Evolutionary conservation across 257 asterid genomes (phyloP), one percentile per base, ranked within the genome.

Genomic region (Solanum clarkiae): DNA sequence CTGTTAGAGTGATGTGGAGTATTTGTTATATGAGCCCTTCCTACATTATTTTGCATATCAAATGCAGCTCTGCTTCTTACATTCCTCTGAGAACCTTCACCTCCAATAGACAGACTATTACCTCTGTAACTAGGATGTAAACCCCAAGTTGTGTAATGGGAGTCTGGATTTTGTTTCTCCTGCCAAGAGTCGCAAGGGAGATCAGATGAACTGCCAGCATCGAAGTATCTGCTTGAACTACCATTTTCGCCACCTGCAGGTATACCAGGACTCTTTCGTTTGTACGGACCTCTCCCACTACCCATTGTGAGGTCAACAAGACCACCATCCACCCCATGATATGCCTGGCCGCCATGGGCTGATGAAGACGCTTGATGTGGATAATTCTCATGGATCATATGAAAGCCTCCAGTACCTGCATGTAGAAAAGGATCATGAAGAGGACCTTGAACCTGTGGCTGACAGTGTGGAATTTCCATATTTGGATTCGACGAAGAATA

Each of bases 151-250:
- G 86, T 45, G 72, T 80, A 92, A 86, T 90, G 85, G 80, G 94
- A 90, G 84, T 90, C 97, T 54, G 88, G 56, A 86, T 84, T 90
- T 86, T 87, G 93, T 89, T 93, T 93, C 56, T 93, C 95, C 47
- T 91, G 92, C 80, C 90, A 84, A 20, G 95, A 88, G 62, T 91
- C 88, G 71, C 89, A 88, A 81, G 88, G 88, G 83, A 88, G 88
- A 88, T 87, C 88, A 57, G 98, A 95, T 62, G 98, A 94, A 87
- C 98, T 91, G 88, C 94, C 98, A 68, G 85, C 90, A 80, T 94
- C 95, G 54, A 86, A 91, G 83, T 85, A 91, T 86, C 94, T 90
- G 91, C 93, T 90, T 16, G 93, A 87, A 84, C 94, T 91, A 68
- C 94, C 96, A 85, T 93, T 86, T 84, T 91, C 95, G 84, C 91